Base-by-base conservation (phyloP, 495 filamentous ascomycete species). In the Penicillium egyptiacum region DNA sequence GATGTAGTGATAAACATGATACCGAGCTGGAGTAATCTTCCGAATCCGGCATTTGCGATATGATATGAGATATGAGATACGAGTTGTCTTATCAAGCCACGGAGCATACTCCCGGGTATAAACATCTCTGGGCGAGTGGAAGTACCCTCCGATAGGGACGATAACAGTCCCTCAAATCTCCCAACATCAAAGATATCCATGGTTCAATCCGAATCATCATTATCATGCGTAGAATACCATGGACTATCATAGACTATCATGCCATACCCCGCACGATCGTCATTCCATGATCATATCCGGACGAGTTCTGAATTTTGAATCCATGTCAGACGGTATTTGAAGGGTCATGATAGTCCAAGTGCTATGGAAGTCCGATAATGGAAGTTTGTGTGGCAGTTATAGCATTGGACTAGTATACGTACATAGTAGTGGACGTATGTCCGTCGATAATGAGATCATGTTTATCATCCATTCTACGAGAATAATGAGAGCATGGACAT, bases 231-330 rank as follows among this genome's bases (percentile, higher is more conserved):
- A 30, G 28, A 30, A 14, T 37, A 37, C n/a, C 39, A 20, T 40
- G 9, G 28, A 30, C 28, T 17, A 47, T 31, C 10, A 12, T 50
- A 30, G 28, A 30, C 9, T 50, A 50, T 50, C 47, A 35, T 30
- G 20, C 20, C 22, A 49, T 52, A 62, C 64, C 64, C 64, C 64
- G 62, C 64, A 67, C 62, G 61, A 62, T 60, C 64, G 48, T 56
- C 64, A 56, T 66, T 57, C 50, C 55, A 33, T 26, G 12, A 26
- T 54, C 50, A 54, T 50, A n/a, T 46, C n/a, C 44, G 39, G 40
- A 22, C 30, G 10, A 25, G 22, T 35, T 50, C 20, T 25, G 17
- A 40, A 43, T 53, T 50, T 37, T 35, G 31, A 50, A 39, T 43
- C 14, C 46, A 19, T 31, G n/a, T 51, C 48, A 51, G 31, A 22